These are phyloP conservation scores for Thalassiosira hispida DNA, from an alignment of 352 stramenopile species.

Conservation along the genomic window DNA sequence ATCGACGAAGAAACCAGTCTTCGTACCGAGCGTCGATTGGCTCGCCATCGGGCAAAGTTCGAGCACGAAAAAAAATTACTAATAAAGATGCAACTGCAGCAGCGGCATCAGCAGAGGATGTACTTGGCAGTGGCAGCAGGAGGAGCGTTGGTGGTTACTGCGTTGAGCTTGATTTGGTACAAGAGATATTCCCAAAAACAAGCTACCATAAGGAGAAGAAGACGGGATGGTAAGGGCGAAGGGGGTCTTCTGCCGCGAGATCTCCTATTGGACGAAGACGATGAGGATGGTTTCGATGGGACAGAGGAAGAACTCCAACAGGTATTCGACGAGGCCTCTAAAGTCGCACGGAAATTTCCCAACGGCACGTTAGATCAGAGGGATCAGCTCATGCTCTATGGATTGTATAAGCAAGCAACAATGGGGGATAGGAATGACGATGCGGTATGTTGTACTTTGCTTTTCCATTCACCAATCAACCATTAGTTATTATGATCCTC, in stretches of 20 bases:
- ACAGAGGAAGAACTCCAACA: conserved; percentile 27
- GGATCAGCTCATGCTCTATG: conserved; percentile 78
- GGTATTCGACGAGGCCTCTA: conserved; percentile 41
- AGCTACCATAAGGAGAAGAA: neutral
- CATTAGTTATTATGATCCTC: neutral
- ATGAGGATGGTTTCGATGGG: conserved; percentile 21
- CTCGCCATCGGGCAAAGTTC: neutral
- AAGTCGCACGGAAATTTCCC: conserved; percentile 23
- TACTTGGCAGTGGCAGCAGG: too few relatives aligned
- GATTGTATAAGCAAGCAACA: conserved; percentile 78
- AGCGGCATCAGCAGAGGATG: conserved; percentile 6
- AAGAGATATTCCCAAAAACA: conserved; percentile 1
- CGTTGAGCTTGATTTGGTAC: conserved; percentile 16
- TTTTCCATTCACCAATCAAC: conserved; percentile 5
- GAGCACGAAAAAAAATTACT: too few relatives aligned
- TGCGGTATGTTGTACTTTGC: conserved; percentile 13
- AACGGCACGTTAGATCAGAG: conserved; percentile 34
- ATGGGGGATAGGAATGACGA: conserved; percentile 51
- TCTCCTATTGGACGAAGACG: conserved; percentile 13
- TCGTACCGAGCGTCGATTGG: neutral
- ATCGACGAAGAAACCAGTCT: conserved; percentile 8
- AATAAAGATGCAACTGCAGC: neutral
- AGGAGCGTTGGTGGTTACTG: conserved; percentile 10
- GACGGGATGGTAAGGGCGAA: neutral
- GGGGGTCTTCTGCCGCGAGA: neutral